Conservation (phyloP, 2,329 filamentous ascomycete species). For the Colletotrichum viniferum region DNA sequence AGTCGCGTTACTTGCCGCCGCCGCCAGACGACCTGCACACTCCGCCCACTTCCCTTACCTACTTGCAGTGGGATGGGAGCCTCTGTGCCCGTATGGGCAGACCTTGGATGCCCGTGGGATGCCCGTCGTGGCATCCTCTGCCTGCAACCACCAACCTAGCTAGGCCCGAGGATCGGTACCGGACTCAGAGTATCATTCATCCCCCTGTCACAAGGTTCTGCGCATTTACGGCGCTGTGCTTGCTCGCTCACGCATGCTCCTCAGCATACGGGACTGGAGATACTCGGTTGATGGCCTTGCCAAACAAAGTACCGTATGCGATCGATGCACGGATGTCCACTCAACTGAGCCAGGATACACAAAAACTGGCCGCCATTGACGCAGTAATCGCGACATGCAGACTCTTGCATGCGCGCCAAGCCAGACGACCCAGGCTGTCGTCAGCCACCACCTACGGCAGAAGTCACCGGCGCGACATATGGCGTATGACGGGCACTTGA, state of each 20-base stretch:
- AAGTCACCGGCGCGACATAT: not conserved
- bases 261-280: not conserved
- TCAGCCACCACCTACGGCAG: constrained; percentile 11
- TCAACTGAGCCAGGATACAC: not conserved
- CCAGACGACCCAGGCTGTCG: not conserved
- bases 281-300: not conserved
- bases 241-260: not conserved
- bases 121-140: not conserved
- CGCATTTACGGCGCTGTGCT: not conserved
- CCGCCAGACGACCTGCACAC: not conserved
- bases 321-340: not conserved
- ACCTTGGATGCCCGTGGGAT: not conserved
- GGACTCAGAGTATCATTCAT: not conserved
- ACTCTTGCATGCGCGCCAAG: not conserved
- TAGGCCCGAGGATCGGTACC: not conserved
- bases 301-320: not conserved
- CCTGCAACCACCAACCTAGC: not conserved
- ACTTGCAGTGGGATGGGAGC: not conserved
- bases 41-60: constrained; percentile 5
- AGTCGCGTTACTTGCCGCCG: not conserved
- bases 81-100: not conserved
- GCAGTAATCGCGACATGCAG: not conserved
- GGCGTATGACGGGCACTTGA: not conserved
- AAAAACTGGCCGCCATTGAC: not conserved
- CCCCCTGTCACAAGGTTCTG: not conserved